These are phyloP conservation scores for Fraxinus velutina DNA, from an alignment of 305 asterid species.

Conservation along the genomic window DNA sequence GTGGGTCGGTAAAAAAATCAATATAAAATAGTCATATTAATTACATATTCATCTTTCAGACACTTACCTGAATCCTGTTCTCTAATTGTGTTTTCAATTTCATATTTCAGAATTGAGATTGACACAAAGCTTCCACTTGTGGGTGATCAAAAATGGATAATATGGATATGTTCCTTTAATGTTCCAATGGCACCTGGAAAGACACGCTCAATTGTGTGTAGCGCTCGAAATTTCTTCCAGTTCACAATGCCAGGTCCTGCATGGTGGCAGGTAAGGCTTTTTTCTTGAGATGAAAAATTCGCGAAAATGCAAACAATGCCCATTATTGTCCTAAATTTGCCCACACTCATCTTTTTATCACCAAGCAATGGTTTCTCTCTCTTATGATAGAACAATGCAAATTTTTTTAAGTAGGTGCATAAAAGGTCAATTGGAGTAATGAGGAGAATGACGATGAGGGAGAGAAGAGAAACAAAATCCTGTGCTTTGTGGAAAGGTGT, in stretches of 20 bases:
- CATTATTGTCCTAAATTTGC: neutral
- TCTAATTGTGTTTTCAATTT: slow-evolving; percentile 4
- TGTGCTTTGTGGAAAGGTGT: neutral
- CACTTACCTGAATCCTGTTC: neutral
- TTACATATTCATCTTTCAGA: neutral
- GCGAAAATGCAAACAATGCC: neutral
- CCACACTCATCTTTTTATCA: neutral
- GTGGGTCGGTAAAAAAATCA: neutral
- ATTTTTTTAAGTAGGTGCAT: neutral
- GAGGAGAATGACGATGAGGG: neutral
- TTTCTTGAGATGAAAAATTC: neutral
- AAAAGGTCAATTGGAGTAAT: neutral
- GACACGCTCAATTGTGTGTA: slow-evolving; percentile 96
- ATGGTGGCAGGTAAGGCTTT: slow-evolving; percentile 87
- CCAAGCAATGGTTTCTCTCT: neutral
- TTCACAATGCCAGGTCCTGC: slow-evolving; percentile 83
- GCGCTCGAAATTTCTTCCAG: slow-evolving; percentile 95
- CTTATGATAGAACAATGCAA: neutral
- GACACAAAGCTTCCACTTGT: slow-evolving; percentile 83
- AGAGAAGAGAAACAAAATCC: neutral
- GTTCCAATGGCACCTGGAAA: slow-evolving; percentile 98
- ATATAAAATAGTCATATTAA: neutral
- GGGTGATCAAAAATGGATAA: slow-evolving; percentile 95
- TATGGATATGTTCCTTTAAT: slow-evolving; percentile 98
- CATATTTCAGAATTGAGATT: slow-evolving; percentile 68